Base-by-base conservation (phyloP, 2,329 filamentous ascomycete species). In the Alternaria triticina region DNA sequence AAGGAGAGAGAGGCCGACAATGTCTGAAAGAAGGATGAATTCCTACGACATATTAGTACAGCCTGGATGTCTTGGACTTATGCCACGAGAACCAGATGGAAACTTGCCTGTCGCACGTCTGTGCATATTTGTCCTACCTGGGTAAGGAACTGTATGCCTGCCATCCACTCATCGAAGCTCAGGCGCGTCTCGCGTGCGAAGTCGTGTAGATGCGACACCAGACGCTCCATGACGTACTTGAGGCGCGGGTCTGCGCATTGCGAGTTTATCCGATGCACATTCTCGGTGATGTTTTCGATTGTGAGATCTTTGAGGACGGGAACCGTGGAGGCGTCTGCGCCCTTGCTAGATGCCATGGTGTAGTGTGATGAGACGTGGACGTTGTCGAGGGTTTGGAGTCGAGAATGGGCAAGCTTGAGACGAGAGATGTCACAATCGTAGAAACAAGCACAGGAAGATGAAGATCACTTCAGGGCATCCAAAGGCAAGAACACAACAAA, bases 1-100 rank as follows among this genome's bases (percentile, higher is more conserved):
- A 5, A 96, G 87, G 62, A 94, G 86, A 22, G 91, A 94, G 36
- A 96, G 87, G 43, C 92, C 92, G 22, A 95, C 86, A 45, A 93
- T 86, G 80, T 96, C 92, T 69, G 90, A 92, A 66, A 95, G 88
- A 43, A 95, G 88, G 79, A 95, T 94, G 83, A 92, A 94, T 84
- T 94, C 91, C 86, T 89, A 68, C 3, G 8, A 13, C 1, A 27
- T 13, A 17, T 22, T 12, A 22, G 20, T 36, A 30, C 13, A n/a
- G 9, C 2, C 46, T 7, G 15, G n/a, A 3, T 33, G 6, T n/a
- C 25, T 17, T 50, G 47, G 25, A 17, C 36, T 40, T 40, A 15
- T 15, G n/a, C 12, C 11, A 2, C 12, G 5, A 8, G 15, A 7
- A 54, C n/a, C 6, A 28, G 22, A 44, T 28, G 17, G 6, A 17